Evolutionary conservation across 1,139 yeast genomes (phyloP), one percentile per base, ranked within the genome.

Genomic region (Kodamaea derodonti): DNA sequence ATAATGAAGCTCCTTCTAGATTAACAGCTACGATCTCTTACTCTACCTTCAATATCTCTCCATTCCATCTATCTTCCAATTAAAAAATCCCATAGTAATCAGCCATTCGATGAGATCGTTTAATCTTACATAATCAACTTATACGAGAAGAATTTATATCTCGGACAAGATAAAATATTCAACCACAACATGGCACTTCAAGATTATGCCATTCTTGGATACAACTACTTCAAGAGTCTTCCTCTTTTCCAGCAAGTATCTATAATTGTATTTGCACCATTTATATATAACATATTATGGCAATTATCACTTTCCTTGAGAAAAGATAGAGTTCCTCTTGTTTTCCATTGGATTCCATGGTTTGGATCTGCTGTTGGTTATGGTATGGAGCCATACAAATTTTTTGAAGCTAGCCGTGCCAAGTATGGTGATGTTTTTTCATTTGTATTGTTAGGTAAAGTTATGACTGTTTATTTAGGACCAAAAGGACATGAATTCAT

Each of bases 401-500:
- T 92, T 60, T 94, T 92, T 52, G 83, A 76, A 47, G 66, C 71
- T 32, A 84, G 92, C 60, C 84, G 88, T 48, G 56, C 69, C 45
- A 82, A 86, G 58, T 78, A 90, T 54, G 98, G 98, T 45, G 97
- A 92, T 58, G 85, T 86, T 36, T 92, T 88, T 56, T 80, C 97
- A 14, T 92, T 90, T 56, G 76, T 88, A 44, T 62, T 94, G 58
- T 72, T 92, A 49, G 98, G 98, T 39, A 84, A 79, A 54, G 84
- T 81, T 32, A 88, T 92, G 95, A 90, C 97, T 8, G 98, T 92
- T 37, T 88, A 87, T 58, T 69, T 92, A 51, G 98, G 98, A 32
- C 97, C 97, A 48, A 85, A 86, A 63, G 98, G 98, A 45, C 97
- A 94, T 60, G 98, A 92, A 60, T 90, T 92, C 58, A 87, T 92